Evolutionary conservation across 2,329 filamentous ascomycete genomes (phyloP), one percentile per base, ranked within the genome.

Genomic region (Stagonosporopsis vannaccii): DNA sequence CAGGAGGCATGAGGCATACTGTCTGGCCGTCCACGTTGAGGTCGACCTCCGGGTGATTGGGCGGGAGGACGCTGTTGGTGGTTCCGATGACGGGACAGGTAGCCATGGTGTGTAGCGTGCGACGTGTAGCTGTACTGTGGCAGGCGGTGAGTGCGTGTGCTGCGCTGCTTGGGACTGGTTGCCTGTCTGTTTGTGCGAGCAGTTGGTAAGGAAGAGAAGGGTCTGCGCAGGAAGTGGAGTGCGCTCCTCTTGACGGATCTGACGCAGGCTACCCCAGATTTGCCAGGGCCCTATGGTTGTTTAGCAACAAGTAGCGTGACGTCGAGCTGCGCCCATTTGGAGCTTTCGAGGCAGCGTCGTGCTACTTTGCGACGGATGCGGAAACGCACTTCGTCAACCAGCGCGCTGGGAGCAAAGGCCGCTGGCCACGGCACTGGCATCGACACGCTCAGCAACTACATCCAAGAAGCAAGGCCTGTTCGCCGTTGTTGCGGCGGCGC

Each of bases 51-150:
- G 78, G 78, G 62, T 80, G 78, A 62, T 77, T 74, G 6, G 78
- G 78, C 1, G 78, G 78, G 25, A 79, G 77, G 26, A 78, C 75
- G 51, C 74, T 71, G 63, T 76, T 78, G 13, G 77, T 78, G 1
- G 76, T 78, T 60, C 77, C 77, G 48, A 79, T 74, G 17, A 79
- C 71, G 57, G 74, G 74, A 62, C 72, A 75, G 42, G 53, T 56
- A 25, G 68, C 51, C 69, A 69, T 69, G 36, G 15, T 36, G 15
- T 44, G 5, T 51, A 44, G 32, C 25, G 36, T 33, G 43, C n/a
- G 9, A 25, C 41, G 17, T 32, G 17, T 22, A 36, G 36, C 39
- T 41, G 20, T 13, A 33, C 26, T 22, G 11, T 17, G 13, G 41
- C 33, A 7, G 23, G 47, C 20, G 41, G 40, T 51, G 30, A 19